A percentile compares a stretch with the other conserved stretches of the same genome.
Conservation (phyloP, 2,329 filamentous ascomycete genomes). For the Aureobasidium melanogenum region DNA sequence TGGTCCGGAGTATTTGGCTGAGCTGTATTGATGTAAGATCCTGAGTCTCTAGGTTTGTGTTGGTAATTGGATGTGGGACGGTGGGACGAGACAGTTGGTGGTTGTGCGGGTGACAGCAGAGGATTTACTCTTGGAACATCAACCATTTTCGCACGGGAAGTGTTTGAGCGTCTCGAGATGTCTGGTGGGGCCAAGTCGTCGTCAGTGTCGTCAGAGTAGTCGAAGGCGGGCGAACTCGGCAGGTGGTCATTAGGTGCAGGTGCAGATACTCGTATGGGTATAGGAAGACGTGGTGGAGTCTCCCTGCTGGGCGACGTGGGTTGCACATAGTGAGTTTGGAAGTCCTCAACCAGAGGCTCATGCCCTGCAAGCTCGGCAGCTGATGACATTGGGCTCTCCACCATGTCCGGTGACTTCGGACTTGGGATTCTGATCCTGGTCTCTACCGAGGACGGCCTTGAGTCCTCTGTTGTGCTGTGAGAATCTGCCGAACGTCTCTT, state of each 20-base stretch:
- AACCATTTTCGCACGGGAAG: not conserved
- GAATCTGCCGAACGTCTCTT: not conserved
- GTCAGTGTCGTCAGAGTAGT: not conserved
- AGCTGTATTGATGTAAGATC: not conserved
- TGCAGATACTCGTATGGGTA: not conserved
- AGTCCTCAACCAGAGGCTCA: slow-evolving; percentile 21
- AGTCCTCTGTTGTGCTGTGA: not conserved
- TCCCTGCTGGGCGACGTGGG: not conserved
- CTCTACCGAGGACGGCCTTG: slow-evolving; percentile 1
- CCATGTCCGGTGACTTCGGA: not conserved
- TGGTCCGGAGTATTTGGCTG: not conserved
- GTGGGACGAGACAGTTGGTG: not conserved
- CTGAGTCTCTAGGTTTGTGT: not conserved
- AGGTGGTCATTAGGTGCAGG: not conserved
- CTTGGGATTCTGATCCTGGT: not conserved
- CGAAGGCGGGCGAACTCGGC: not conserved
- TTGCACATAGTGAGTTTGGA: slow-evolving; percentile 17
- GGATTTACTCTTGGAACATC: not conserved
- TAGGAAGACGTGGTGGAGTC: not conserved
- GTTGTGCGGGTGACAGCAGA: not conserved
- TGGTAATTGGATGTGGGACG: not conserved
- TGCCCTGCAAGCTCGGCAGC: not conserved
- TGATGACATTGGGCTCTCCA: not conserved
- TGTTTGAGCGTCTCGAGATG: not conserved
- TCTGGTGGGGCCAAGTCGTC: not conserved